Evolutionary conservation across 495 filamentous ascomycete genomes (phyloP), one percentile per base, ranked within the genome.

Genomic region (Penicillium bovifimosum): DNA sequence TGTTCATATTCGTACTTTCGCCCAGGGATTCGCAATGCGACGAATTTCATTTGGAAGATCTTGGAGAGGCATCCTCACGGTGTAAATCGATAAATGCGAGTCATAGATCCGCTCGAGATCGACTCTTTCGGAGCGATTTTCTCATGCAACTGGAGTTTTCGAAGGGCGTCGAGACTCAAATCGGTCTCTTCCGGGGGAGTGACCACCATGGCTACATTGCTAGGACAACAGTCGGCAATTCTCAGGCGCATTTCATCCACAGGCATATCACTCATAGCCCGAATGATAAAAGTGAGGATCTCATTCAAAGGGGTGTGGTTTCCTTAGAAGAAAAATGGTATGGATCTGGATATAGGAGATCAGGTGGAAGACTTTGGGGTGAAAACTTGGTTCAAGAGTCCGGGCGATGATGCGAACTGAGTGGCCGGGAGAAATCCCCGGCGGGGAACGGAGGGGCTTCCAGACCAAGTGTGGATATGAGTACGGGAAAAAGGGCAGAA

Each of bases 81-180:
- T 0, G 73, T 77, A 35, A 65, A 58, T 49, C 77, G 76, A 59
- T 74, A 75, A 42, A 81, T 67, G n/a, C 63, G 62, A 44, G 51
- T 49, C 45, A 70, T 46, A 11, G 58, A 41, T 28, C n/a, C 29
- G 4, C 3, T 9, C 16, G 14, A 9, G 26, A 33, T 60, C 42
- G 29, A 34, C 8, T 43, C 14, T n/a, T 33, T 42, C 9, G 33
- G 14, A 9, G 24, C n/a, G 44, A 54, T 56, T 11, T 32, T 32
- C 24, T 33, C 41, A 11, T 31, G 9, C 1, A 14, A 16, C n/a
- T 14, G n/a, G 34, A 36, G 13, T 11, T 11, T 9, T 11, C 13
- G 9, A 5, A 5, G 3, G n/a, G 3, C 16, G 13, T 13, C 5
- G 8, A 51, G 28, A 34, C 35, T 44, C 14, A 54, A 38, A 3